These are phyloP conservation scores for Solanum lycopersicoides DNA, from an alignment of 257 asterid species.

Conservation along the genomic window DNA sequence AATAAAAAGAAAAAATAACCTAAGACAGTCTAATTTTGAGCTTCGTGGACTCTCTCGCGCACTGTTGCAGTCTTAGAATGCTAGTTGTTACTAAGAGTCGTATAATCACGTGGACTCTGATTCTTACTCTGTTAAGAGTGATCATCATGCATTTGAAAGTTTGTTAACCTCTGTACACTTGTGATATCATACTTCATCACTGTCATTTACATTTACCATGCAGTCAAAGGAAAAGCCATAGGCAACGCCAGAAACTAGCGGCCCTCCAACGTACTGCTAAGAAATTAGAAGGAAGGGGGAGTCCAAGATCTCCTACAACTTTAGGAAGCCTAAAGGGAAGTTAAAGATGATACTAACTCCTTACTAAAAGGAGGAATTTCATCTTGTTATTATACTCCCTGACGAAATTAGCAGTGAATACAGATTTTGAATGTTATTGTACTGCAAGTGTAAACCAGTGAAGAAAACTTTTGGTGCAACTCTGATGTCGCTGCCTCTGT, in stretches of 20 bases:
- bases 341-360: slow-evolving; percentile 23
- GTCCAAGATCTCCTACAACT: slow-evolving; percentile 20
- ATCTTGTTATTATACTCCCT: neutral
- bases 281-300: slow-evolving; percentile 47
- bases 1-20: neutral
- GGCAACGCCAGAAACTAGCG: slow-evolving; percentile 51
- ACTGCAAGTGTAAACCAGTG: neutral
- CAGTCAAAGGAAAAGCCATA: slow-evolving; percentile 55
- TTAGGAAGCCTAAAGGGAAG: slow-evolving; percentile 27
- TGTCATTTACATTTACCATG: slow-evolving; percentile 1
- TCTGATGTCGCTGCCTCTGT: neutral
- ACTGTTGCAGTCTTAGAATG: neutral
- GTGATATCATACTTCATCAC: neutral
- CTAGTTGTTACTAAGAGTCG: neutral
- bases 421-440: neutral
- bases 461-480: neutral
- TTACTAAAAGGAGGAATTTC: neutral
- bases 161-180: neutral
- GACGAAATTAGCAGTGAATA: neutral
- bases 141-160: neutral
- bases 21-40: neutral
- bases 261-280: slow-evolving; percentile 51
- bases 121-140: neutral
- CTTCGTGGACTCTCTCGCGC: neutral
- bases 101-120: neutral